Evolutionary conservation across 306 rosid genomes (phyloP).

Genomic region (Begonia loranthoides): DNA sequence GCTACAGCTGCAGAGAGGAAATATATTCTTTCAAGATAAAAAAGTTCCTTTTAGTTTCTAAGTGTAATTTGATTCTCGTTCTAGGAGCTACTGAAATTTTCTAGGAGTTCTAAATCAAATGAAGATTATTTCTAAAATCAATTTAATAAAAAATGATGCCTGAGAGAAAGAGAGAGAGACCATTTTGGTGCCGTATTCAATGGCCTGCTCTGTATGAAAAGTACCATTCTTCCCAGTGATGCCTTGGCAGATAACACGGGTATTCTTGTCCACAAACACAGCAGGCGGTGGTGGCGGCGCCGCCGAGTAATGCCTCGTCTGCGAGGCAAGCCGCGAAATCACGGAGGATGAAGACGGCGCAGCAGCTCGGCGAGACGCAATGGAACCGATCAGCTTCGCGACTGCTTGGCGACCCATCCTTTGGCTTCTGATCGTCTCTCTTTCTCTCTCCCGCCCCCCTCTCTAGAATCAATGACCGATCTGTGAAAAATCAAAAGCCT

Average conservation of each 20-base stretch:
- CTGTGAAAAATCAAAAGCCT: background rate
- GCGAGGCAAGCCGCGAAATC: slow-evolving; percentile 11
- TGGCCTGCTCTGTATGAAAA: slow-evolving; percentile 94
- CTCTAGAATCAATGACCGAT: too few species aligned
- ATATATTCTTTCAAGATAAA: too few species aligned
- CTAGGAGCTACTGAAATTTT: too few species aligned
- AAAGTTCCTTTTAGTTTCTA: too few species aligned
- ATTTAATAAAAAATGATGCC: too few species aligned
- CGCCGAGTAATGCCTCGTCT: slow-evolving; percentile 42
- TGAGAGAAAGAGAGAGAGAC: slow-evolving; percentile 15
- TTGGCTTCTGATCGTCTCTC: slow-evolving; percentile 3
- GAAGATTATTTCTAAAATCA: too few species aligned
- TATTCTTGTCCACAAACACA: slow-evolving; percentile 89
- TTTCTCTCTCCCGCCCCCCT: background rate
- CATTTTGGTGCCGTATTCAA: slow-evolving; percentile 98
- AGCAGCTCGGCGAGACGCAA: slow-evolving; percentile 35
- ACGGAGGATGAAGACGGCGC: slow-evolving; percentile 15
- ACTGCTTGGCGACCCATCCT: slow-evolving; percentile 63
- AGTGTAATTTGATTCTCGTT: too few species aligned
- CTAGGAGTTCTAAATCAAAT: too few species aligned
- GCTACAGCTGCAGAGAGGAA: too few species aligned
- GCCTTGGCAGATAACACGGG: slow-evolving; percentile 97
- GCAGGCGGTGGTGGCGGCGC: slow-evolving; percentile 61
- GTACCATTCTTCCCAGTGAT: slow-evolving; percentile 94
- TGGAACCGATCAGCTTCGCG: slow-evolving; percentile 39